These are phyloP conservation scores for Exophiala viscosa DNA, from an alignment of 2,329 filamentous ascomycete species.

Conservation along the genomic window DNA sequence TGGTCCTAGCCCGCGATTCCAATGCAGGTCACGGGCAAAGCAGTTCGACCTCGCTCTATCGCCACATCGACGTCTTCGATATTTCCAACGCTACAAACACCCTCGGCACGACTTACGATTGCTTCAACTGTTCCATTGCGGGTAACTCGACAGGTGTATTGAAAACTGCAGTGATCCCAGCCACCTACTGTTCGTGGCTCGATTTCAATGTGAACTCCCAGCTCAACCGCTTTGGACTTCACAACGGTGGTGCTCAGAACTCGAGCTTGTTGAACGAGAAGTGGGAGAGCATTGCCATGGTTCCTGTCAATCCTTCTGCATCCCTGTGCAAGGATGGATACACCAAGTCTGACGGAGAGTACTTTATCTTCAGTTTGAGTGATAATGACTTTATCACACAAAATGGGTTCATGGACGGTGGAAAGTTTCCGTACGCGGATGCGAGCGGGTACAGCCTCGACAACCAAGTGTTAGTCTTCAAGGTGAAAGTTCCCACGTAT, in stretches of 20 bases:
- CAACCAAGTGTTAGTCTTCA: constrained; percentile 63
- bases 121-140: constrained; percentile 43
- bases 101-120: constrained; percentile 43
- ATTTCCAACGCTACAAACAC: constrained; percentile 61
- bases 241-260: constrained; percentile 64
- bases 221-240: constrained; percentile 62
- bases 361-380: constrained; percentile 63
- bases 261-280: constrained; percentile 66
- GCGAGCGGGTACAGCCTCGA: constrained; percentile 56
- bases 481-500: constrained; percentile 35
- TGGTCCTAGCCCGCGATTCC: constrained; percentile 64
- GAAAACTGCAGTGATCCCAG: constrained; percentile 52
- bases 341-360: constrained; percentile 51
- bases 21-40: constrained; percentile 56
- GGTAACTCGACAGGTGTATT: constrained; percentile 50
- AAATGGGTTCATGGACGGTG: constrained; percentile 58
- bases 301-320: constrained; percentile 51
- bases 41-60: constrained; percentile 56
- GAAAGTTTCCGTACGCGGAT: constrained; percentile 55
- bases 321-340: constrained; percentile 16
- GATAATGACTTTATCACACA: constrained; percentile 76
- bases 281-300: constrained; percentile 67
- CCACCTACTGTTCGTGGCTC: constrained; percentile 62
- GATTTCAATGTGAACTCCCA: constrained; percentile 65
- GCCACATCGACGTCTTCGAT: constrained; percentile 67